Evolutionary conservation across 2,329 filamentous ascomycete species (phyloP), one percentile per base, ranked within the genome.

Genomic region (Emericellopsis atlantica): DNA sequence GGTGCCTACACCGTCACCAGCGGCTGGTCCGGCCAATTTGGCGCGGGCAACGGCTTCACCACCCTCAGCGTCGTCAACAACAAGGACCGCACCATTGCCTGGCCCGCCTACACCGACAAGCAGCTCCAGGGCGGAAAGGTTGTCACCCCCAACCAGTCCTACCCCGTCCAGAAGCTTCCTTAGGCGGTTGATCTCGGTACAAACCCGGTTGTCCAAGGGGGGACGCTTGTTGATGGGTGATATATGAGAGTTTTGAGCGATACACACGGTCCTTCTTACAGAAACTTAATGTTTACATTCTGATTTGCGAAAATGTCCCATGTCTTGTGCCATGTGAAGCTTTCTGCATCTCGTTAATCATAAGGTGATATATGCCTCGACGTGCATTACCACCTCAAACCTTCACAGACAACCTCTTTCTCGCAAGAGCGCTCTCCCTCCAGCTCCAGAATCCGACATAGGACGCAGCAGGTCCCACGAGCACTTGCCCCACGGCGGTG

Each of bases 21-120:
- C 2, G 67, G 69, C 58, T 76, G 72, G 72, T 70, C 65, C 53
- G 70, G 63, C 51, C 65, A 73, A 50, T 76, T 76, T 47, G 73
- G 71, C 39, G 43, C 56, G 11, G 65, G 54, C 45, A 58, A 67
- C 22, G 72, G 69, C 47, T 76, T 75, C 61, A 75, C 71, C 21
- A 72, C 67, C 18, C 56, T 76, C 23, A 60, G 66, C 16, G 65
- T 76, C 40, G 62, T 66, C 37, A 58, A 72, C 55, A 56, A 60
- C 46, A 46, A 48, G 40, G 53, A 60, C 48, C 56, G 55, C 37
- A 57, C 62, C 45, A 75, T 76, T 42, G 53, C 64, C 45, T 76
- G 60, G 57, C 71, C 72, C 24, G 60, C 66, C 33, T 77, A 75
- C 52, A 70, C 63, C 49, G 73, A 76, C 49, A 60, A 57, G 40